A percentile compares a stretch with the other conserved stretches of the same genome.
phyloP scores from a whole-genome alignment of 371 early-diverging fungal genomes.

The Parasitella parasitica region DNA sequence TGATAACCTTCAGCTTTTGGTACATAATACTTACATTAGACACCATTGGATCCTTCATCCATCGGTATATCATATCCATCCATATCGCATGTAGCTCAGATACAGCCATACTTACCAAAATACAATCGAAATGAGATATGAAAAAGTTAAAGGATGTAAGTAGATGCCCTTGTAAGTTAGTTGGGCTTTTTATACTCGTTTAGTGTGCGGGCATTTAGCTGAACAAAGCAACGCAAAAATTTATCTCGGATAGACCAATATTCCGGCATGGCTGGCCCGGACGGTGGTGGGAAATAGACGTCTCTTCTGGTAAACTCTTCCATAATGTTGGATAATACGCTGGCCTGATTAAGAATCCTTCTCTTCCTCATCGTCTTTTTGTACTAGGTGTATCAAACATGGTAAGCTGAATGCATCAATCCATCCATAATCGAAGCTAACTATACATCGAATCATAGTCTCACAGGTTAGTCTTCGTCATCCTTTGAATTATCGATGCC shows the following conservation, averaged over 20 bases:
- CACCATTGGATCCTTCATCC: not conserved
- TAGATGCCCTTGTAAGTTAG: too few species aligned
- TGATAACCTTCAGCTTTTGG: not conserved
- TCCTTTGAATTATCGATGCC: not conserved
- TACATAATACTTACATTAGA: conserved; percentile 4
- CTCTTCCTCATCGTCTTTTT: conserved; percentile 21
- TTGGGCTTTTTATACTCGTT: not conserved
- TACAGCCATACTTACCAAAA: not conserved
- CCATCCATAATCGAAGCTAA: conserved; percentile 1
- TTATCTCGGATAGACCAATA: not conserved
- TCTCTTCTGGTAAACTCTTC: not conserved
- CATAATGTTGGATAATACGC: not conserved
- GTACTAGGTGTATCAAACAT: conserved; percentile 26
- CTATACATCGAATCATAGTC: conserved; percentile 13
- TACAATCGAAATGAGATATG: too few species aligned
- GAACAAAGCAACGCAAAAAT: not conserved
- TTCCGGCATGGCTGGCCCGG: not conserved
- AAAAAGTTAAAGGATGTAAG: too few species aligned
- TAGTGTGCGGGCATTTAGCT: not conserved
- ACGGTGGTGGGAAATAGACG: too few species aligned
- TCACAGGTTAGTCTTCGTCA: conserved; percentile 20
- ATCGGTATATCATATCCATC: not conserved
- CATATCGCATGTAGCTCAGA: too few species aligned
- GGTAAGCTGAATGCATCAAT: conserved; percentile 12
- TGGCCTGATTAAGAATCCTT: conserved; percentile 3